These are phyloP conservation scores for Coriaria nepalensis DNA, from an alignment of 306 rosid species.

Conservation along the genomic window DNA sequence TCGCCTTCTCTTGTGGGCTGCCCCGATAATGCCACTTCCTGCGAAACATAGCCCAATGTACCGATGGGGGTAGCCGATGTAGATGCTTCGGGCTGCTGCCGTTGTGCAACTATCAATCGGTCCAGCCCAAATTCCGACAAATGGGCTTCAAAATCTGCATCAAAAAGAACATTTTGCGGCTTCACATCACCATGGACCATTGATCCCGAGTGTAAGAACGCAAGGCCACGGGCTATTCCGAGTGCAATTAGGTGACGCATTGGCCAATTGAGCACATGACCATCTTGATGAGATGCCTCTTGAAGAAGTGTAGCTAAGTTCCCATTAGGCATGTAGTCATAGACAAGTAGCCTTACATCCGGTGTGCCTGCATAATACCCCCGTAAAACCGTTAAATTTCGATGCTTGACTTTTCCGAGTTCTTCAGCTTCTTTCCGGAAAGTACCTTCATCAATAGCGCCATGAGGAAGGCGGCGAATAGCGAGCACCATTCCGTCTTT, in stretches of 20 bases:
- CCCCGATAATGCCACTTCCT: conserved; percentile 52
- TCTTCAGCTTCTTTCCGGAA: conserved; percentile 70
- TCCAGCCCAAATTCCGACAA: conserved; percentile 74
- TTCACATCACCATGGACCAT: conserved; percentile 63
- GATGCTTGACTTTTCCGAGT: conserved; percentile 59
- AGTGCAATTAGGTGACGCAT: conserved; percentile 87
- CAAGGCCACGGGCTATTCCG: conserved; percentile 66
- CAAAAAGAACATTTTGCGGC: conserved; percentile 72
- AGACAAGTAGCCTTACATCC: conserved; percentile 53
- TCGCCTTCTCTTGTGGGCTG: conserved; percentile 53
- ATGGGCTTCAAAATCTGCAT: conserved; percentile 85
- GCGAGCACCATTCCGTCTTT: conserved; percentile 70
- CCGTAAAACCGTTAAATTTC: conserved; percentile 55
- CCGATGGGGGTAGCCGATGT: conserved; percentile 45
- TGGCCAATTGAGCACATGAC: conserved; percentile 84
- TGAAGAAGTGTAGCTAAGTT: conserved; percentile 67
- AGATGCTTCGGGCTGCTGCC: conserved; percentile 27
- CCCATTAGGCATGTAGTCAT: conserved; percentile 88
- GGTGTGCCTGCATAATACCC: conserved; percentile 77
- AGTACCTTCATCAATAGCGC: conserved; percentile 27
- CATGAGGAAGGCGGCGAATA: conserved; percentile 54
- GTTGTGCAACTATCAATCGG: conserved; percentile 31
- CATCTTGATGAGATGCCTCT: conserved; percentile 82
- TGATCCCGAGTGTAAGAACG: conserved; percentile 52
- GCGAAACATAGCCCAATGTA: conserved; percentile 58